These are phyloP conservation scores for Metschnikowia similis DNA, from an alignment of 805 yeast genomes.

Conservation along the genomic window DNA sequence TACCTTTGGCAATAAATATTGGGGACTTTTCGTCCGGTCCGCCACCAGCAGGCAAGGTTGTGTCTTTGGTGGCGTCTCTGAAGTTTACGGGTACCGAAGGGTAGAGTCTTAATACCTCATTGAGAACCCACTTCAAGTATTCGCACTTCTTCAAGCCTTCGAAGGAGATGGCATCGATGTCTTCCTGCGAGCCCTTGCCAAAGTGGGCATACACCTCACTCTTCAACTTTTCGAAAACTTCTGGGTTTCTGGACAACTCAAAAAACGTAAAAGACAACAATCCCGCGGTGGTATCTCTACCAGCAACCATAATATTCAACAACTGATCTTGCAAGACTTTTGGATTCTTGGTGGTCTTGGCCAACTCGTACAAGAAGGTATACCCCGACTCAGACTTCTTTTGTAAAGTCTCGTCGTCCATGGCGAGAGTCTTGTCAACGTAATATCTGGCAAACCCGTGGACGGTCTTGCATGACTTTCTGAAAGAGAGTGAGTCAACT, in stretches of 20 bases:
- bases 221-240: conserved; percentile 28
- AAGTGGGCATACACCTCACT: conserved; percentile 27
- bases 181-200: conserved; percentile 29
- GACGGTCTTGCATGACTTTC: conserved; percentile 27
- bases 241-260: conserved; percentile 33
- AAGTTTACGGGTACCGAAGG: conserved; percentile 27
- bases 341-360: conserved; percentile 34
- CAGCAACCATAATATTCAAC: conserved; percentile 39
- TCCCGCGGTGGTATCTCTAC: conserved; percentile 43
- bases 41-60: conserved; percentile 23
- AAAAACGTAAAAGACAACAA: conserved; percentile 31
- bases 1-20: conserved; percentile 17
- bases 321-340: conserved; percentile 34
- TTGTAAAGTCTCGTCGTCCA: conserved; percentile 14
- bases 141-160: conserved; percentile 38
- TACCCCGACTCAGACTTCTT: conserved; percentile 23
- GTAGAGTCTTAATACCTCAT: conserved; percentile 34
- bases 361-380: conserved; percentile 36
- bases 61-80: conserved; percentile 20
- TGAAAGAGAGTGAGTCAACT: conserved; percentile 25
- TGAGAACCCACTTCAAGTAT: conserved; percentile 33
- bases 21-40: conserved; percentile 24
- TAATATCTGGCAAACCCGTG: conserved; percentile 16
- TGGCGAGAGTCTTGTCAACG: conserved; percentile 15
- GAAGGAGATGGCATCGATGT: conserved; percentile 29